phyloP scores from a whole-genome alignment of 352 stramenopile genomes.

The Peronospora farinosa region DNA sequence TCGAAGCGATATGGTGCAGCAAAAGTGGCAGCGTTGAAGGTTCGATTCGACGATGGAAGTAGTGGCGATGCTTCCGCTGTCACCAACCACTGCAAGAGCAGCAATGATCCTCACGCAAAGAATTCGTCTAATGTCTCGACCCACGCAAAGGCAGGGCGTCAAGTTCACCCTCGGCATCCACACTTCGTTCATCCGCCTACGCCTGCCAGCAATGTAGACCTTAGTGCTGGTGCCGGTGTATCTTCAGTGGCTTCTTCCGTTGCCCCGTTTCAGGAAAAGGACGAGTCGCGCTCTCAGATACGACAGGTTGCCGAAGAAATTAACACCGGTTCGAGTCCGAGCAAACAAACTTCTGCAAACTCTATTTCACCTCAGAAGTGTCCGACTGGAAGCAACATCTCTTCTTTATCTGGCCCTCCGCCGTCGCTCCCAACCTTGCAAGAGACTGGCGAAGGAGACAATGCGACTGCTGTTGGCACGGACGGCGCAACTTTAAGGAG shows the following conservation, averaged over 20 bases:
- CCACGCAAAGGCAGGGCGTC: constrained; percentile 16
- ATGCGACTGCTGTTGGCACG: background rate
- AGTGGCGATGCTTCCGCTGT: background rate
- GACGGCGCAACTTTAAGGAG: constrained; percentile 6
- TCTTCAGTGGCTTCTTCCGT: constrained; percentile 1
- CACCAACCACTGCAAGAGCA: background rate
- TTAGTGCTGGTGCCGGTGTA: constrained; percentile 2
- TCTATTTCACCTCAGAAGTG: constrained; percentile 6
- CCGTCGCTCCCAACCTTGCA: constrained; percentile 7
- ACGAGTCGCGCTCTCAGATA: background rate
- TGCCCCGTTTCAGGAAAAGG: constrained; percentile 2
- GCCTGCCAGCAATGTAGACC: constrained; percentile 13
- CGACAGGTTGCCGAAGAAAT: constrained; percentile 4
- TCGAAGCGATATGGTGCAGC: constrained; percentile 52
- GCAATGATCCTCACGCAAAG: constrained; percentile 4
- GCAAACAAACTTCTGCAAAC: background rate
- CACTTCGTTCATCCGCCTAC: constrained; percentile 30
- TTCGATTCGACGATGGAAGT: constrained; percentile 20
- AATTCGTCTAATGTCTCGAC: constrained; percentile 6
- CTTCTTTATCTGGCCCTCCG: constrained; percentile 4
- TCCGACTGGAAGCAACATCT: constrained; percentile 6
- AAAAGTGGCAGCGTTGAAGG: constrained; percentile 39
- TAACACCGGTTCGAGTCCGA: background rate
- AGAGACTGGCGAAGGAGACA: constrained; percentile 3
- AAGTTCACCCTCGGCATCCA: constrained; percentile 23